These are phyloP conservation scores for Raphidocelis subcapitata DNA, from an alignment of 139 green algal genomes.

Conservation along the genomic window DNA sequence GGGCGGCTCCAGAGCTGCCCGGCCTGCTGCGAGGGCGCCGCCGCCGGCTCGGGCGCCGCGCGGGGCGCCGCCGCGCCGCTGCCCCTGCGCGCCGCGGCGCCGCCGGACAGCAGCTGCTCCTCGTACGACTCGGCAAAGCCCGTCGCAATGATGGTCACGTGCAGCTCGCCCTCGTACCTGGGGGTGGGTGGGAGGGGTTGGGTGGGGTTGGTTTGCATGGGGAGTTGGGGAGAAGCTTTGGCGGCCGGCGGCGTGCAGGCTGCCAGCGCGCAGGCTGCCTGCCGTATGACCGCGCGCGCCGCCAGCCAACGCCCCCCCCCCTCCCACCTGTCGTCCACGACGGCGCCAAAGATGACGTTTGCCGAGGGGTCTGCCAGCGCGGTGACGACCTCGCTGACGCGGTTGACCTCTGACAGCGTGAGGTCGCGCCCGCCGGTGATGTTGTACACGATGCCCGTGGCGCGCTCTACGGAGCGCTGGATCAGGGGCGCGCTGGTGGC, in stretches of 20 bases:
- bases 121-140: constrained; percentile 78
- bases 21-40: background rate
- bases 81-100: background rate
- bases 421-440: constrained; percentile 89
- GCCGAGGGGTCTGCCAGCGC: constrained; percentile 84
- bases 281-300: too few species aligned
- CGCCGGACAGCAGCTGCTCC: constrained; percentile 52
- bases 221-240: too few species aligned
- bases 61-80: background rate
- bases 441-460: constrained; percentile 93
- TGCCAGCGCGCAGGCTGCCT: too few species aligned
- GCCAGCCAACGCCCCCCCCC: too few species aligned
- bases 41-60: too few species aligned
- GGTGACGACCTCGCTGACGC: constrained; percentile 91
- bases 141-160: constrained; percentile 91
- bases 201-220: too few species aligned
- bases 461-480: constrained; percentile 90
- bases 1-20: too few species aligned
- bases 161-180: constrained; percentile 52
- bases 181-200: too few species aligned
- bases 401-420: constrained; percentile 91
- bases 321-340: constrained; percentile 19
- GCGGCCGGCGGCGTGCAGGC: too few species aligned
- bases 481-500: constrained; percentile 93
- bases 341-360: constrained; percentile 99